Conservation (phyloP, 2,329 filamentous ascomycete species). For the Thelonectria discophora region DNA sequence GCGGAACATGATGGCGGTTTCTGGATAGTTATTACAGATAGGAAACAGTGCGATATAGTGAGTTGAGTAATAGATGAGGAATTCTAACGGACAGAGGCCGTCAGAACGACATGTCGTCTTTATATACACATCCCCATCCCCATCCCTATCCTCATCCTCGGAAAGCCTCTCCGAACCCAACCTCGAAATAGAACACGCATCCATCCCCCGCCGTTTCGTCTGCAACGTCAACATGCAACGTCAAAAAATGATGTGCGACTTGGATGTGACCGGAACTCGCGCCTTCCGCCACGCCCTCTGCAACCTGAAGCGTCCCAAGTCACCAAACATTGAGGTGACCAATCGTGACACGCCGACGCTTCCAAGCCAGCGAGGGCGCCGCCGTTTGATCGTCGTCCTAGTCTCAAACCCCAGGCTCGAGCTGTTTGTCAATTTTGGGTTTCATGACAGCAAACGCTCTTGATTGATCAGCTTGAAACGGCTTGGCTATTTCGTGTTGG, state of each 20-base stretch:
- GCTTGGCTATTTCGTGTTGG: too few species aligned
- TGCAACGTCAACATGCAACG: slow-evolving; percentile 7
- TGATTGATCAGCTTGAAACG: too few species aligned
- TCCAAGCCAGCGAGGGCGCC: too few species aligned
- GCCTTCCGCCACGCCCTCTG: neutral
- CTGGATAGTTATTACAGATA: too few species aligned
- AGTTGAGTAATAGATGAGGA: neutral
- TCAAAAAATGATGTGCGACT: slow-evolving; percentile 2
- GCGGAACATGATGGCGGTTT: slow-evolving; percentile 19
- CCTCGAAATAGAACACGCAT: neutral
- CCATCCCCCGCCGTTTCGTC: slow-evolving; percentile 6
- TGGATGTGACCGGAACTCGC: slow-evolving; percentile 18
- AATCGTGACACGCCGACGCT: too few species aligned
- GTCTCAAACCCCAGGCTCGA: too few species aligned
- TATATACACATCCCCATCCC: neutral
- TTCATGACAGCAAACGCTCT: too few species aligned
- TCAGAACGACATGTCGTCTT: neutral
- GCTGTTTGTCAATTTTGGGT: too few species aligned
- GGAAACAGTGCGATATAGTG: too few species aligned
- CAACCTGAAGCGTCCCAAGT: neutral
- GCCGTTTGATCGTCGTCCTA: too few species aligned
- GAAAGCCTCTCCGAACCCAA: neutral
- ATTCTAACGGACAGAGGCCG: neutral
- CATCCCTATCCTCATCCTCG: neutral
- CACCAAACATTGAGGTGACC: too few species aligned